Base-by-base conservation (phyloP, 208 protist species). In the Trypanosoma mega region DNA sequence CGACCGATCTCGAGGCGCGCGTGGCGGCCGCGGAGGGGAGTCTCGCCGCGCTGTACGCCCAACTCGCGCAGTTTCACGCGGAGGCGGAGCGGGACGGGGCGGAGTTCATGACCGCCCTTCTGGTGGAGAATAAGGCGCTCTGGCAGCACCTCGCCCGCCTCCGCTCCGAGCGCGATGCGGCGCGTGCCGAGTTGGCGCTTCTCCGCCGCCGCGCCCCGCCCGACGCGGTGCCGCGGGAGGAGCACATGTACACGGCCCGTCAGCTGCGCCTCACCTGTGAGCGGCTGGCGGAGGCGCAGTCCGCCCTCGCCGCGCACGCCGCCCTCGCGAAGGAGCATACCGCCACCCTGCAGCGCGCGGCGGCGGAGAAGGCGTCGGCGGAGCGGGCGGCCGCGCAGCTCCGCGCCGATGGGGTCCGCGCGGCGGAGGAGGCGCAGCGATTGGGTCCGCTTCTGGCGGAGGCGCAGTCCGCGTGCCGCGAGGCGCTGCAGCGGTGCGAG, bases 61-160 rank as follows among this genome's bases (percentile, higher is more conserved):
- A 80, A 49, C 30, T 84, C 43, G 36, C 24, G 16, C 9, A 47
- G 7, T 87, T 80, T 68, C 67, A 66, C 31, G 73, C 78, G 20
- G 72, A 55, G 1, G 16, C 68, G 2, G 81, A 85, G 45, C 60
- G 53, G 5, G 82, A 85, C 49, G 77, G 72, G 44, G 53, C 55
- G 11, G 74, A 77, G 45, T 82, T 90, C 45, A 51, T 83, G 51
- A 57, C 71, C 24, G 56, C 78, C 0, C 65, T 88, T n/a, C 76
- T 93, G 63, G 41, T 70, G 11, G 80, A 89, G 72, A 88, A 89
- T 62, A 84, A 82, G 47, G 82, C 82, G 52, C 67, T 89, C 12
- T 88, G 78, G 82, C 74, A 85, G 54, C 72, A 80, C 39, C 71
- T 90, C 21, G 72, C 75, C 29, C 34, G 72, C 41, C 62, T 90